These are phyloP conservation scores for Chionographis japonica DNA, from an alignment of 106 monocot species.

Conservation along the genomic window DNA sequence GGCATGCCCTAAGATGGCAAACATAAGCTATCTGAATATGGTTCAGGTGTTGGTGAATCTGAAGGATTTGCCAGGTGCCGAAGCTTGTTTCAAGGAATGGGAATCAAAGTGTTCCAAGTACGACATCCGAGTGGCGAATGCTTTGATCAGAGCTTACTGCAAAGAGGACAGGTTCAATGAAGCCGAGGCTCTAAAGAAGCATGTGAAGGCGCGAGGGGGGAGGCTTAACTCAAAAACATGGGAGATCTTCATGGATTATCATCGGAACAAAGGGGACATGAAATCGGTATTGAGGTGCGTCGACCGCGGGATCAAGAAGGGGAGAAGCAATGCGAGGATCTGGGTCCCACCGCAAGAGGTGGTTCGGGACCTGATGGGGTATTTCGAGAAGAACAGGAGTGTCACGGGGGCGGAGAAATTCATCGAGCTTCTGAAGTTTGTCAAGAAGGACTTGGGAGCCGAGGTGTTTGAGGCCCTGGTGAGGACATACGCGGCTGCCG, in stretches of 20 bases:
- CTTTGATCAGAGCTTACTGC: constrained; percentile 56
- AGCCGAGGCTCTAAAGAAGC: constrained; percentile 58
- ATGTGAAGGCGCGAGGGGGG: constrained; percentile 46
- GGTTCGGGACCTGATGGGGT: constrained; percentile 41
- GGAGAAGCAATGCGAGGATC: constrained; percentile 44
- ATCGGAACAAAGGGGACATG: constrained; percentile 61
- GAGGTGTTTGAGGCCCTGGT: constrained; percentile 64
- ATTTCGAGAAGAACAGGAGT: constrained; percentile 67
- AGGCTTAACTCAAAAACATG: constrained; percentile 80
- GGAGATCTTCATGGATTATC: constrained; percentile 90
- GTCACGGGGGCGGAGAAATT: constrained; percentile 63
- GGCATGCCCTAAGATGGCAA: constrained; percentile 56
- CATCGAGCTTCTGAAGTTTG: constrained; percentile 50
- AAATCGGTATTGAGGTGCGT: constrained; percentile 45
- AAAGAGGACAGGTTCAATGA: constrained; percentile 64
- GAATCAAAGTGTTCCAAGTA: constrained; percentile 63
- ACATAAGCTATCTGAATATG: constrained; percentile 94
- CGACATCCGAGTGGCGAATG: constrained; percentile 84
- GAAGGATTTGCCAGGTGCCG: constrained; percentile 81
- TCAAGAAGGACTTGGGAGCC: constrained; percentile 27
- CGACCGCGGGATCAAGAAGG: constrained; percentile 66
- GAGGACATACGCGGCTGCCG: constrained; percentile 54
- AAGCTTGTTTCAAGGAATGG: constrained; percentile 92
- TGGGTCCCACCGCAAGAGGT: constrained; percentile 63
- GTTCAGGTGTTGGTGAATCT: constrained; percentile 83